phyloP scores from a whole-genome alignment of 495 filamentous ascomycete species.

The Xylaria cubensis region DNA sequence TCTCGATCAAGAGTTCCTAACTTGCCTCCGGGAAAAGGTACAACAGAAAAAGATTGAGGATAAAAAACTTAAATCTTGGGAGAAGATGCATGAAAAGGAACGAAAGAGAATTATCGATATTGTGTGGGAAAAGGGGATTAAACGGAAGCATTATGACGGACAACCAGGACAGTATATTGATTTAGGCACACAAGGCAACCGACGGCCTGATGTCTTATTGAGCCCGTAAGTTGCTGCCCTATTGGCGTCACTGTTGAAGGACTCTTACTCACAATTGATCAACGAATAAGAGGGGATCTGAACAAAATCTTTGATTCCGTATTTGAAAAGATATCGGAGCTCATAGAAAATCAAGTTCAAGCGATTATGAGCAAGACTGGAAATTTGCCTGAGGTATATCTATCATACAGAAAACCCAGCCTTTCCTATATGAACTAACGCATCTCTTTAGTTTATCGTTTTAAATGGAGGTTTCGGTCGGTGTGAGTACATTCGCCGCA shows the following conservation, averaged over 20 bases:
- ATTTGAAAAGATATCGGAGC: neutral
- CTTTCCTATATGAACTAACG: no score
- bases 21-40: neutral
- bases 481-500: constrained; percentile 6
- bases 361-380: neutral
- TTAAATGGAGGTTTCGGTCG: constrained; percentile 16
- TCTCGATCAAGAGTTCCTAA: constrained; percentile 11
- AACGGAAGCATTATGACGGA: constrained; percentile 11
- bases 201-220: neutral
- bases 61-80: neutral
- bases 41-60: neutral
- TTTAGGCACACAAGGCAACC: neutral
- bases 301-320: constrained; percentile 15
- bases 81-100: constrained; percentile 2
- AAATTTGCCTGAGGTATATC: neutral
- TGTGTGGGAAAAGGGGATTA: constrained; percentile 20
- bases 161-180: neutral
- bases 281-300: neutral
- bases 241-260: neutral
- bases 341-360: neutral
- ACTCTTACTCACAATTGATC: neutral
- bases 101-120: constrained; percentile 9
- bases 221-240: neutral
- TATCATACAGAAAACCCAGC: no score
- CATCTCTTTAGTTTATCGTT: constrained; percentile 23